phyloP scores from a whole-genome alignment of 345 rosid species.

The Rhizophora apiculata region DNA sequence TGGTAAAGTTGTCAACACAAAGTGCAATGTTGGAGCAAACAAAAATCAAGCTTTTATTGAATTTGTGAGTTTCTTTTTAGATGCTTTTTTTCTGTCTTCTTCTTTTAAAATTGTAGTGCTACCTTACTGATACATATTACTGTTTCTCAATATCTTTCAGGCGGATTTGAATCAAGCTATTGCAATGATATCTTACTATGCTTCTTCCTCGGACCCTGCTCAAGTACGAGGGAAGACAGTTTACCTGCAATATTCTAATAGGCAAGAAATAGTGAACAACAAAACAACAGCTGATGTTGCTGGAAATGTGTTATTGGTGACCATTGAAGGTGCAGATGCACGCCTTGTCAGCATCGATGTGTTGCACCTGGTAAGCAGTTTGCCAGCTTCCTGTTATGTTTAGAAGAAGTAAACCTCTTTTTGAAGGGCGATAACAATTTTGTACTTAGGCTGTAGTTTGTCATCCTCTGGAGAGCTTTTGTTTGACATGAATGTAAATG shows the following conservation, averaged over 20 bases:
- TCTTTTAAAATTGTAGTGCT: not conserved
- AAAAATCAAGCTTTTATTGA: constrained; percentile 98
- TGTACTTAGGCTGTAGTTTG: constrained; percentile 72
- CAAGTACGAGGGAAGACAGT: constrained; percentile 99
- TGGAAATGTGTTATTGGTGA: constrained; percentile 90
- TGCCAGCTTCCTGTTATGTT: constrained; percentile 23
- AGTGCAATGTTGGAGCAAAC: constrained; percentile 99
- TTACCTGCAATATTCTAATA: constrained; percentile 92
- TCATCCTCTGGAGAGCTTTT: constrained; percentile 56
- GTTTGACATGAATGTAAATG: constrained; percentile 95
- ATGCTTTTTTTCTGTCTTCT: not conserved
- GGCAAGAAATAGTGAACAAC: constrained; percentile 98
- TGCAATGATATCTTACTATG: constrained; percentile 92
- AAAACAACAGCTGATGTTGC: constrained; percentile 97
- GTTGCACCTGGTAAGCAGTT: constrained; percentile 80
- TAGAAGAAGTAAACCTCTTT: constrained; percentile 36
- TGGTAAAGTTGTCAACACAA: constrained; percentile 91
- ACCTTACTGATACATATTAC: constrained; percentile 4
- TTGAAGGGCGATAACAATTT: constrained; percentile 36
- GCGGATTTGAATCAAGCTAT: constrained; percentile 98
- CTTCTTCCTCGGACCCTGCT: constrained; percentile 97
- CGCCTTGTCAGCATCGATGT: constrained; percentile 98
- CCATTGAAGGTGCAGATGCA: constrained; percentile 92
- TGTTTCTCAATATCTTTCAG: constrained; percentile 33
- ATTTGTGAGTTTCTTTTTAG: constrained; percentile 54